Conservation (phyloP, 352 stramenopile genomes). For the Peronospora tabacina region DNA sequence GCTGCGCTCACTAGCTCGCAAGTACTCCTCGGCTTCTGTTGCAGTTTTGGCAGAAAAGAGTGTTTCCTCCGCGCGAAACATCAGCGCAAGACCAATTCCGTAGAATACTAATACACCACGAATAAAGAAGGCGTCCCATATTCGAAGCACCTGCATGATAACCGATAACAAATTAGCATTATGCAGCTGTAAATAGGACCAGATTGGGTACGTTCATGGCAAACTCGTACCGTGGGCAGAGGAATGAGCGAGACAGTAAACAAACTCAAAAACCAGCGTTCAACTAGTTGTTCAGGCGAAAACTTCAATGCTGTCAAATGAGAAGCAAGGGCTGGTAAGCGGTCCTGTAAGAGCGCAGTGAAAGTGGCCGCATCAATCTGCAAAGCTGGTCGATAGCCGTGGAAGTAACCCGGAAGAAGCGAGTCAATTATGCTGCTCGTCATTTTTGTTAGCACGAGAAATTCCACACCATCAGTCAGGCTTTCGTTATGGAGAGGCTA, state of each 20-base stretch:
- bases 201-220: background rate
- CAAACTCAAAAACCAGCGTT: constrained; percentile 70
- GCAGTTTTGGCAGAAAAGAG: constrained; percentile 54
- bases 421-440: constrained; percentile 48
- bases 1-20: constrained; percentile 44
- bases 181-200: background rate
- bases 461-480: background rate
- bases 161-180: background rate
- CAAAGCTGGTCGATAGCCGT: constrained; percentile 60
- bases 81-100: constrained; percentile 55
- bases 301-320: constrained; percentile 50
- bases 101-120: constrained; percentile 65
- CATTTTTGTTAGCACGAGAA: background rate
- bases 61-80: constrained; percentile 58
- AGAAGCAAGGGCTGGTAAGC: constrained; percentile 39
- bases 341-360: constrained; percentile 39
- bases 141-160: constrained; percentile 41
- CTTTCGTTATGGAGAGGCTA: background rate
- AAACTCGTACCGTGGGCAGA: constrained; percentile 47
- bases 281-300: constrained; percentile 42
- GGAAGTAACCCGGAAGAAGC: constrained; percentile 68
- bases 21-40: constrained; percentile 40
- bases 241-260: constrained; percentile 63
- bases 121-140: constrained; percentile 77
- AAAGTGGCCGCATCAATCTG: constrained; percentile 66